Evolutionary conservation across 2,329 filamentous ascomycete genomes (phyloP), one percentile per base, ranked within the genome.

Genomic region (Aspergillus aculeatus): DNA sequence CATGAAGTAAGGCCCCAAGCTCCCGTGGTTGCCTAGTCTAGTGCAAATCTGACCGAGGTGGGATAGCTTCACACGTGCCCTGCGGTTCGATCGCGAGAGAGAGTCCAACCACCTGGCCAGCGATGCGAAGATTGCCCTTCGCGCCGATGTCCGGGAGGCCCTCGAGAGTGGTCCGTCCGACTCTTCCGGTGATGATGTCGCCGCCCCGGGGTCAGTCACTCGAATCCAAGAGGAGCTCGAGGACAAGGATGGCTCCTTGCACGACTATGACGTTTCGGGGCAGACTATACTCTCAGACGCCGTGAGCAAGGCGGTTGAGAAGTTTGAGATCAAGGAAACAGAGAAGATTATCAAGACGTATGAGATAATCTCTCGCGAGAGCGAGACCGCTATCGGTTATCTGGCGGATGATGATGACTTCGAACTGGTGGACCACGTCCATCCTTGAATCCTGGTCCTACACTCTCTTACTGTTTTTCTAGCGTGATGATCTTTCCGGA

Each of bases 301-400:
- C 11, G 76, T 87, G 35, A 80, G 78, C 57, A 81, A 84, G 71
- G 85, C 85, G 1, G 81, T 86, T 47, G 81, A 85, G 76, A 81
- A 80, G 63, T 87, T 81, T 68, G 84, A 87, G 74, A 82, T 81
- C 62, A 81, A 81, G 66, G 82, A 85, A 74, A 86, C 83, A 2
- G 83, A 85, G 73, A 84, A 85, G 74, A 71, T 87, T 51, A 81
- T 85, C 71, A 83, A 82, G 75, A 84, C 87, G 74, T 87, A 86
- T 66, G 84, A 86, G 68, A 79, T 79, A 78, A 66, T 81, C 77
- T 65, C 80, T 26, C 68, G 68, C 19, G 72, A 75, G 55, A 71
- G 73, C 35, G 75, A 77, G 61, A 77, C 54, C 3, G 57, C 62
- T 23, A 57, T 48, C 29, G 69, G 70, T 29, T 71, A 73, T 59